Conservation (phyloP, 2,329 filamentous ascomycete species). For the Colletotrichum paranaense region DNA sequence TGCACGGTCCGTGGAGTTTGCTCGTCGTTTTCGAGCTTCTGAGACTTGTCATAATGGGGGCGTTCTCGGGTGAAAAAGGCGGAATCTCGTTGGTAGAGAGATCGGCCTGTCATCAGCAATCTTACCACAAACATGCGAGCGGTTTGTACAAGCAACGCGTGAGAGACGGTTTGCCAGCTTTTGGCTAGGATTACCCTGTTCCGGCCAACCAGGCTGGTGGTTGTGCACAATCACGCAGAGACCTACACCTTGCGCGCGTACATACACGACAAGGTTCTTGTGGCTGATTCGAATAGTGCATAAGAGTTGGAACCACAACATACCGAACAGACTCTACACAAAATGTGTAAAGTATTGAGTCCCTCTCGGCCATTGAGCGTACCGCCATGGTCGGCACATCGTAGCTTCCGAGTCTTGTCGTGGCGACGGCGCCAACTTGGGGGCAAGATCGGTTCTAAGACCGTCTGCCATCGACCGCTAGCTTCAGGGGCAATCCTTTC, state of each 20-base stretch:
- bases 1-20: constrained; percentile 3
- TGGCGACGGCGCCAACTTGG: not conserved
- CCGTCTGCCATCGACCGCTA: constrained; percentile 5
- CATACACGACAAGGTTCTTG: not conserved
- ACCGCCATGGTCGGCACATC: not conserved
- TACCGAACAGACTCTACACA: not conserved
- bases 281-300: not conserved
- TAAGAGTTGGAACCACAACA: not conserved
- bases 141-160: constrained; percentile 4
- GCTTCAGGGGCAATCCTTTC: constrained; percentile 7
- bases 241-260: not conserved
- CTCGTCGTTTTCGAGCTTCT: not conserved
- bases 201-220: not conserved
- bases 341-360: not conserved
- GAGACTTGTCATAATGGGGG: not conserved
- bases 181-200: not conserved
- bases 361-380: not conserved
- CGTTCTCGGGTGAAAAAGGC: not conserved
- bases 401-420: not conserved
- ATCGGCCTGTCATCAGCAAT: not conserved
- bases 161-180: not conserved
- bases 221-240: not conserved
- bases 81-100: not conserved
- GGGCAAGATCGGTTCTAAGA: not conserved
- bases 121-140: constrained; percentile 8